phyloP scores from a whole-genome alignment of 345 rosid genomes.

The Hypericum perforatum region DNA sequence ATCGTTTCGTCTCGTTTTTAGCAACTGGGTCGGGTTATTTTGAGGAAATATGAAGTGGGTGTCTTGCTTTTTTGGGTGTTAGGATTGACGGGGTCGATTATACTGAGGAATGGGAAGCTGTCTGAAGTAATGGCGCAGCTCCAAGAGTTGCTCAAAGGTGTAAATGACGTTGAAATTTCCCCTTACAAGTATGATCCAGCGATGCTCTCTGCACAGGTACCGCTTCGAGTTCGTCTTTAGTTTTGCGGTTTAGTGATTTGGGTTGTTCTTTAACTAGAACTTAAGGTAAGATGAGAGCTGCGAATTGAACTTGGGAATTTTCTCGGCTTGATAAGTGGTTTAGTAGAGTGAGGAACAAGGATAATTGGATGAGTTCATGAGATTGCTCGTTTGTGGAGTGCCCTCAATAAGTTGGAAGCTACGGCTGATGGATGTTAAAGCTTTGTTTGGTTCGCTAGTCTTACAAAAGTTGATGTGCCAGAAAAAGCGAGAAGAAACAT shows the following conservation, averaged over 20 bases:
- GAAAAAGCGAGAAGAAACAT: no score
- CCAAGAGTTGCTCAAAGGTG: conserved; percentile 67
- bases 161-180: conserved; percentile 42
- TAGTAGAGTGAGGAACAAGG: no score
- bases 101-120: conserved; percentile 59
- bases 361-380: no score
- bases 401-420: no score
- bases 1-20: not conserved
- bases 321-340: no score
- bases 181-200: conserved; percentile 53
- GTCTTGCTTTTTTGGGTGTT: conserved; percentile 8
- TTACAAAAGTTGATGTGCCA: no score
- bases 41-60: not conserved
- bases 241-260: not conserved
- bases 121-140: conserved; percentile 77
- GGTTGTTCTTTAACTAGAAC: not conserved
- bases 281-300: no score
- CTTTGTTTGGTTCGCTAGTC: no score
- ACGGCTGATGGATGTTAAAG: no score
- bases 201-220: conserved; percentile 73
- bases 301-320: no score
- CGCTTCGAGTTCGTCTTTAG: not conserved
- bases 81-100: conserved; percentile 73
- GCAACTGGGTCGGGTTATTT: not conserved
- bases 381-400: no score